Evolutionary conservation across 2,329 filamentous ascomycete species (phyloP).

Genomic region (Emmonsia crescens): DNA sequence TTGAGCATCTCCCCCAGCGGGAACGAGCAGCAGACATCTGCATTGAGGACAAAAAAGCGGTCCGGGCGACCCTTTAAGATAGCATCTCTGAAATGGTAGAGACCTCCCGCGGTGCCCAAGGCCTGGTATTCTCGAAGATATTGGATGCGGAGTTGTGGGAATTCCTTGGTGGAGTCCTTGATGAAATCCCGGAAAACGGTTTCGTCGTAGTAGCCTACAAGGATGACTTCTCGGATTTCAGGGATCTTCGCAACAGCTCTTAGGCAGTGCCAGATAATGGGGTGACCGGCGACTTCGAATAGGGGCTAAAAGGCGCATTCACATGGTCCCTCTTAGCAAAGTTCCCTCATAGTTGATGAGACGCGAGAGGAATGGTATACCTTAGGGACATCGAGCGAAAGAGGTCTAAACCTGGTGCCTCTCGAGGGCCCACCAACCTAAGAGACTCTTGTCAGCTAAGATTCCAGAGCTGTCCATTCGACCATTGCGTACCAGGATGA

Average conservation of each 20-base stretch:
- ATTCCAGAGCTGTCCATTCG: neutral
- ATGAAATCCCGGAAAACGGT: slow-evolving; percentile 95
- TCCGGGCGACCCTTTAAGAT: slow-evolving; percentile 94
- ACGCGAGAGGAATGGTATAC: slow-evolving; percentile 40
- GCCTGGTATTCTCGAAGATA: slow-evolving; percentile 98
- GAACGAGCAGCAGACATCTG: slow-evolving; percentile 98
- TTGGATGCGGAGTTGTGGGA: slow-evolving; percentile 79
- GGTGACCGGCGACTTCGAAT: slow-evolving; percentile 95
- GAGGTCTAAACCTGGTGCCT: slow-evolving; percentile 87
- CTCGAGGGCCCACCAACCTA: slow-evolving; percentile 91
- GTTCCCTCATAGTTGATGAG: slow-evolving; percentile 1
- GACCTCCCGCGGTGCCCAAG: slow-evolving; percentile 84
- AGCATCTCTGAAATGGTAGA: slow-evolving; percentile 98
- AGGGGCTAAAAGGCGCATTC: slow-evolving; percentile 53
- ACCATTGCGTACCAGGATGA: slow-evolving; percentile 63
- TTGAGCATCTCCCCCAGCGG: slow-evolving; percentile 91
- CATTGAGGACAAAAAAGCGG: slow-evolving; percentile 93
- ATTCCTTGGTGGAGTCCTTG: slow-evolving; percentile 74
- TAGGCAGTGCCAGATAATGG: slow-evolving; percentile 97
- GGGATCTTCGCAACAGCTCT: slow-evolving; percentile 82
- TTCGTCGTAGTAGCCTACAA: slow-evolving; percentile 99
- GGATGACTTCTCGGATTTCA: slow-evolving; percentile 88
- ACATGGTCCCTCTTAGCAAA: neutral
- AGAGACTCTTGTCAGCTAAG: slow-evolving; percentile 23
- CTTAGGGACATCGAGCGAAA: slow-evolving; percentile 94